Conservation (phyloP, 495 filamentous ascomycete species). For the Cercophora newfieldiana region DNA sequence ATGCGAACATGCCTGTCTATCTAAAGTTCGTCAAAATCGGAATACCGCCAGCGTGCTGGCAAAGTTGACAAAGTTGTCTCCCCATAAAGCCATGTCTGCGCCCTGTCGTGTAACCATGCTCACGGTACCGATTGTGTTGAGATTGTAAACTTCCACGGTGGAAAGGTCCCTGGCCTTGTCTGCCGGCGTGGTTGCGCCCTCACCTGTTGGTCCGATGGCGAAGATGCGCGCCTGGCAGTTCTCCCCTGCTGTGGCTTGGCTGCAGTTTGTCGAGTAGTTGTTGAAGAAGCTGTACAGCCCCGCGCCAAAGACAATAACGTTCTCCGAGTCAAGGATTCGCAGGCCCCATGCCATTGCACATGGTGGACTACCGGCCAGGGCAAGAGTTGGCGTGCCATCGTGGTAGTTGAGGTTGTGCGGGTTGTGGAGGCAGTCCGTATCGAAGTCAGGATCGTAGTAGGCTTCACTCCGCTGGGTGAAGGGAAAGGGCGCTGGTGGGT, state of each 20-base stretch:
- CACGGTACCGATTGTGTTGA: slow-evolving; percentile 36
- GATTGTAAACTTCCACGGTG: slow-evolving; percentile 30
- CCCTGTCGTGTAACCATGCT: slow-evolving; percentile 32
- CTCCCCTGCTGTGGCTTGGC: slow-evolving; percentile 57
- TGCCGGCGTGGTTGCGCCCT: not conserved
- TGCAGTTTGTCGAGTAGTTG: slow-evolving; percentile 77
- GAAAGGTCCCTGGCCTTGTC: not conserved
- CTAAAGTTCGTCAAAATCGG: slow-evolving; percentile 1
- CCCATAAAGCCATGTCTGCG: slow-evolving; percentile 31
- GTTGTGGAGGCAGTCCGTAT: slow-evolving; percentile 34
- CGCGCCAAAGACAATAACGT: slow-evolving; percentile 69
- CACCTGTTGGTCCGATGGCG: slow-evolving; percentile 13
- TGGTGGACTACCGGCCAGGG: slow-evolving; percentile 33
- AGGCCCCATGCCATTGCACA: slow-evolving; percentile 72
- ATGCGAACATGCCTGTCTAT: not conserved
- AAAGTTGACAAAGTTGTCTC: slow-evolving; percentile 31
- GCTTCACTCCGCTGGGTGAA: slow-evolving; percentile 61
- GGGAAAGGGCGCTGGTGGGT: slow-evolving; percentile 69
- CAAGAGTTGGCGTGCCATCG: not conserved
- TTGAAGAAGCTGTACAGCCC: slow-evolving; percentile 85
- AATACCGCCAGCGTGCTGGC: slow-evolving; percentile 33
- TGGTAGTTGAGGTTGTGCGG: slow-evolving; percentile 55
- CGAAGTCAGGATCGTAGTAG: slow-evolving; percentile 75
- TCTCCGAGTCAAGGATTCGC: slow-evolving; percentile 64
- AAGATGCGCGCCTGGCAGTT: slow-evolving; percentile 80